Base-by-base conservation (phyloP, 257 asterid genomes). In the Rubia yunnanensis region DNA sequence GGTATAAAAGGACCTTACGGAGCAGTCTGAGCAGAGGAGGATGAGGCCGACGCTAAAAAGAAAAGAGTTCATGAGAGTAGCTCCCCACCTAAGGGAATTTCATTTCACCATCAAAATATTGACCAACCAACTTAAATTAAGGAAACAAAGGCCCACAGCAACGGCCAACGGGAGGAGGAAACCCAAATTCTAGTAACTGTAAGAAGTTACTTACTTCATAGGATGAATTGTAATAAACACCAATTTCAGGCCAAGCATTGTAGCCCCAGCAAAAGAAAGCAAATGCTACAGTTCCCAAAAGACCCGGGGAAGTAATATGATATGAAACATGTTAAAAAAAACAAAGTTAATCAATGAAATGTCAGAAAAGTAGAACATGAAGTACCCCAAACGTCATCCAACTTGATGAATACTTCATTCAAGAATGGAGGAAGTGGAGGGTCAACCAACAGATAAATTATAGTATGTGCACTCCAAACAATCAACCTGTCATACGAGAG, bases 261-360 rank as follows among this genome's bases (percentile, higher is more conserved):
- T 90, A n/a, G 92, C 98, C 70, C 99, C 99, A 10, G 99, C 96
- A 54, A 94, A 94, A 94, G 82, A 94, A 90, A 26, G 99, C 99
- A 78, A 94, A 94, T 73, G 99, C 95, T 17, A 70, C 95, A 60
- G 99, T 94, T 26, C 99, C 99, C 82, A 94, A 81, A 57, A 94
- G 98, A 78, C 97, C 99, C 90, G 80, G 64, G 76, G 64, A 77
- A 77, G 73, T 26, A 70, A 49, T 69, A 22, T 31, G 17, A 46
- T 10, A n/a, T 5, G n/a, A 13, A 49, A 14, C 55, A 24, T 28
- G 52, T 41, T 38, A 57, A n/a, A n/a, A n/a, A n/a, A n/a, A n/a
- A n/a, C n/a, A n/a, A 30, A 69, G 50, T 52, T 65, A 63, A 58
- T 67, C 62, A 52, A 53, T 55, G 10, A 66, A 15, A 68, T 56